phyloP scores from a whole-genome alignment of 2,329 filamentous ascomycete genomes.

The Uncinocarpus reesii region DNA sequence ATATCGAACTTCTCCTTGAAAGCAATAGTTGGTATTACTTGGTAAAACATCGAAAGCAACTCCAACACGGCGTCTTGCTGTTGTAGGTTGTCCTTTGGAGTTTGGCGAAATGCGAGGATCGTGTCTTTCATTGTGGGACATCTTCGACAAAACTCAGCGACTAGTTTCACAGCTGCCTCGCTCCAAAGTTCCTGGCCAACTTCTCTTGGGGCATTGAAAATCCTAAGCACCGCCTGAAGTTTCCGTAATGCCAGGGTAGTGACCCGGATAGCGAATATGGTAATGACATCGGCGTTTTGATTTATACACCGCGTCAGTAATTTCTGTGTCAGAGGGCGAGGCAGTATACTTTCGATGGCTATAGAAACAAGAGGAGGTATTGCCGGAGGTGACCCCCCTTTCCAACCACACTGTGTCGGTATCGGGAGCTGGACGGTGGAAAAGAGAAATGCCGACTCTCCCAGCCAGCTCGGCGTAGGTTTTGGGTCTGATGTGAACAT shows the following conservation, averaged over 20 bases:
- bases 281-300: conserved; percentile 65
- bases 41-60: conserved; percentile 73
- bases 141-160: conserved; percentile 64
- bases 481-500: conserved; percentile 85
- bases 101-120: conserved; percentile 60
- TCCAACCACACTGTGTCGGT: conserved; percentile 60
- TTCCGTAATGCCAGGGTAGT: conserved; percentile 72
- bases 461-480: conserved; percentile 85
- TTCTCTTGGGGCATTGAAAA: conserved; percentile 45
- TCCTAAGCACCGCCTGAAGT: conserved; percentile 52
- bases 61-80: conserved; percentile 71
- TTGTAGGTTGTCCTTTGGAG: conserved; percentile 57
- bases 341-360: conserved; percentile 76
- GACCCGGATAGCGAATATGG: conserved; percentile 73
- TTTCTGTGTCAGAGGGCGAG: conserved; percentile 69
- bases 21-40: conserved; percentile 66
- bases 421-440: conserved; percentile 65
- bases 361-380: conserved; percentile 65
- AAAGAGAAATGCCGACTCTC: conserved; percentile 81
- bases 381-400: conserved; percentile 49
- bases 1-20: conserved; percentile 82
- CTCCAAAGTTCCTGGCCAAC: conserved; percentile 51
- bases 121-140: conserved; percentile 76
- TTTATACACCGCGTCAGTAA: conserved; percentile 69
- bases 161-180: conserved; percentile 56